Conservation (phyloP, 2,329 filamentous ascomycete species). For the Bipolaris sorokiniana region DNA sequence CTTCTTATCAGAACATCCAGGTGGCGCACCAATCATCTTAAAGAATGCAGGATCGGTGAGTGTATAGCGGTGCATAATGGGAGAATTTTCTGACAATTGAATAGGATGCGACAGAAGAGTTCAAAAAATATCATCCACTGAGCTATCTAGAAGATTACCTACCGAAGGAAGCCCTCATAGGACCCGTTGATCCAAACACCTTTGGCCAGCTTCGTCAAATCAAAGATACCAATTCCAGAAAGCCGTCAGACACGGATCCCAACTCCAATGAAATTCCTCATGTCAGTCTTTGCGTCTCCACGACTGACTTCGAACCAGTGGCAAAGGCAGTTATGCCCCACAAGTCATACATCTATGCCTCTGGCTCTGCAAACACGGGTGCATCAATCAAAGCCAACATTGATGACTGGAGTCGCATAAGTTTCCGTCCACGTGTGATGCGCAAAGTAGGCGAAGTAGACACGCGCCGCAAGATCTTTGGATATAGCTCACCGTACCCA, state of each 20-base stretch:
- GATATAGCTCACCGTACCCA: slow-evolving; percentile 42
- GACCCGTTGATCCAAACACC: slow-evolving; percentile 42
- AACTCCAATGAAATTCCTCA: slow-evolving; percentile 36
- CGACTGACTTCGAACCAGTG: slow-evolving; percentile 42
- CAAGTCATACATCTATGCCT: slow-evolving; percentile 45
- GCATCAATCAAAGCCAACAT: slow-evolving; percentile 41
- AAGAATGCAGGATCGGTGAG: slow-evolving; percentile 54
- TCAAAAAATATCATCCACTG: slow-evolving; percentile 45
- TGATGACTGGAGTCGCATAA: slow-evolving; percentile 44
- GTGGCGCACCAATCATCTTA: slow-evolving; percentile 57
- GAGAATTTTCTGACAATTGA: slow-evolving; percentile 8
- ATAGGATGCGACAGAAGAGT: slow-evolving; percentile 45
- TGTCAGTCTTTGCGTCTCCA: slow-evolving; percentile 38
- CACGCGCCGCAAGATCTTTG: slow-evolving; percentile 43
- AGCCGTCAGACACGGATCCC: slow-evolving; percentile 23
- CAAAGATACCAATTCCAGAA: slow-evolving; percentile 30
- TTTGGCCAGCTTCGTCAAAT: slow-evolving; percentile 33
- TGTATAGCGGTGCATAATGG: neutral
- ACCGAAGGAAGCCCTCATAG: slow-evolving; percentile 34
- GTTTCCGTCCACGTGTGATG: slow-evolving; percentile 46
- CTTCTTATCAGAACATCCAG: slow-evolving; percentile 67
- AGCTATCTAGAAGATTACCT: slow-evolving; percentile 40
- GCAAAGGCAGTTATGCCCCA: slow-evolving; percentile 42
- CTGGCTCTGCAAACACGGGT: slow-evolving; percentile 44
- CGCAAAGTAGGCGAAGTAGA: slow-evolving; percentile 45